These are phyloP conservation scores for Carex scoparia DNA, from an alignment of 176 grass and related monocot genomes.

Conservation along the genomic window DNA sequence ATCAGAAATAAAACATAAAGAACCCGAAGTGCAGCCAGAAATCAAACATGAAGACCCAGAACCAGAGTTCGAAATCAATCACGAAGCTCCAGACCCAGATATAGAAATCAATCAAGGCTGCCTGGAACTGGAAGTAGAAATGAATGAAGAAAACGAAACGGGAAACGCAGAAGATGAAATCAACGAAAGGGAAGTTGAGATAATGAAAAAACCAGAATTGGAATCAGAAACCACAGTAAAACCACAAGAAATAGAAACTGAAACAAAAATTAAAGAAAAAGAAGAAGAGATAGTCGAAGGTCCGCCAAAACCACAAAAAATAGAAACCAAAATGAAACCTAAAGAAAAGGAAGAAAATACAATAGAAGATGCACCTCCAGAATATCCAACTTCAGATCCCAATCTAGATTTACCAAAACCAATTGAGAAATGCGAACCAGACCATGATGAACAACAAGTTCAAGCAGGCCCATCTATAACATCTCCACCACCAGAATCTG, in stretches of 20 bases:
- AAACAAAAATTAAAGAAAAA: slow-evolving; percentile 13
- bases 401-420: neutral
- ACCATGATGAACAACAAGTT: slow-evolving; percentile 8
- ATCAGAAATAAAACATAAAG: neutral
- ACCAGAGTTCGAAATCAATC: neutral
- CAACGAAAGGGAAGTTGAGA: neutral
- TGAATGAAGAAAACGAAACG: neutral
- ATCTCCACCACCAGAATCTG: slow-evolving; percentile 1
- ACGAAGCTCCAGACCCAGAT: neutral
- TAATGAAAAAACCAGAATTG: neutral
- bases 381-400: neutral
- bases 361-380: neutral
- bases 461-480: neutral
- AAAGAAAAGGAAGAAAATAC: slow-evolving; percentile 8
- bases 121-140: neutral
- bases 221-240: neutral
- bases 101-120: neutral
- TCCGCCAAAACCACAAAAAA: neutral
- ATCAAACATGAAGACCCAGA: neutral
- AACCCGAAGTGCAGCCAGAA: neutral
- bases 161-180: neutral
- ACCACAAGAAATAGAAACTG: neutral
- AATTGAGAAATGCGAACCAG: slow-evolving; percentile 12
- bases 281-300: slow-evolving; percentile 1
- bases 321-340: neutral